phyloP scores from a whole-genome alignment of 306 rosid species.

The Trifolium pratense region DNA sequence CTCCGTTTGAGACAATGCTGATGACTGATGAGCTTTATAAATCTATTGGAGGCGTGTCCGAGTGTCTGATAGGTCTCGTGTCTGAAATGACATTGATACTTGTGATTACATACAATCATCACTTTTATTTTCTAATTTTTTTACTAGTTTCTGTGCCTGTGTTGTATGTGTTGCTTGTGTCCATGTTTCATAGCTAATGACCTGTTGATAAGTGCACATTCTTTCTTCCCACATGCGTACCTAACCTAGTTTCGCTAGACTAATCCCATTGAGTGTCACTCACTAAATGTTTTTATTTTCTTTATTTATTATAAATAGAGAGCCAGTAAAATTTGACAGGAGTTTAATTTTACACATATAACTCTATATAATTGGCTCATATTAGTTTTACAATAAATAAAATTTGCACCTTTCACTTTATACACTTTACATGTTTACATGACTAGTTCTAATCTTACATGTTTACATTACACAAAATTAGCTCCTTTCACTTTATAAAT shows the following conservation, averaged over 20 bases:
- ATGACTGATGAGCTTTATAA: background rate
- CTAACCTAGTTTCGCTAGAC: background rate
- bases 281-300: background rate
- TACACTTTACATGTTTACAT: background rate
- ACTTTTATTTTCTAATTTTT: background rate
- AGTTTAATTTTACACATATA: background rate
- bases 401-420: background rate
- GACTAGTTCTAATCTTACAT: background rate
- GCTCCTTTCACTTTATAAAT: background rate
- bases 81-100: background rate
- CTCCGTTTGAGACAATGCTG: background rate
- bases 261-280: background rate
- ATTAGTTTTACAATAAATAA: background rate
- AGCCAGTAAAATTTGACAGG: background rate
- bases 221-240: background rate
- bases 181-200: background rate
- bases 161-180: background rate
- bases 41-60: background rate
- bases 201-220: background rate
- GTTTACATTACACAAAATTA: background rate
- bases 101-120: background rate
- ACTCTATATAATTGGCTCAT: background rate
- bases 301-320: background rate
- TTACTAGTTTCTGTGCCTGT: background rate
- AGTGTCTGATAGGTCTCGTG: background rate